Evolutionary conservation across 2,329 filamentous ascomycete genomes (phyloP).

Genomic region (Remersonia thermophila): DNA sequence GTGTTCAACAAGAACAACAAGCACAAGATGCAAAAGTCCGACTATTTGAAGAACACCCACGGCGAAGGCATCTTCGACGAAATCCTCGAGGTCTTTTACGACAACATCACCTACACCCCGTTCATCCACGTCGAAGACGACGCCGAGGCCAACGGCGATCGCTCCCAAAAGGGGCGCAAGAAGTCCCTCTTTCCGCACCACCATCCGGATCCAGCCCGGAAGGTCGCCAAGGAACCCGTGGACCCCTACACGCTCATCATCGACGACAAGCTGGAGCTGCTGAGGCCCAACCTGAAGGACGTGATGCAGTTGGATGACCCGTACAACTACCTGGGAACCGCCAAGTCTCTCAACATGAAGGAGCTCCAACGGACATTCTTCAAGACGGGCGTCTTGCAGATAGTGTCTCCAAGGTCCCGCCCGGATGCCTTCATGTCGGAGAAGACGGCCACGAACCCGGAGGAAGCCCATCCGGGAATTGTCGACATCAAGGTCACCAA

Average conservation of each 20-base stretch:
- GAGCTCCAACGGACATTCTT: slow-evolving; percentile 82
- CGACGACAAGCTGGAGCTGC: slow-evolving; percentile 69
- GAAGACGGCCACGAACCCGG: slow-evolving; percentile 69
- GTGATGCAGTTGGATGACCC: slow-evolving; percentile 85
- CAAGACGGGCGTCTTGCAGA: slow-evolving; percentile 82
- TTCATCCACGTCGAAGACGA: slow-evolving; percentile 98
- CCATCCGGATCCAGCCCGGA: slow-evolving; percentile 50
- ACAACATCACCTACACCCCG: slow-evolving; percentile 95
- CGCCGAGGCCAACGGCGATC: slow-evolving; percentile 63
- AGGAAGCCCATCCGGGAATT: slow-evolving; percentile 79
- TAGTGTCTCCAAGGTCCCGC: slow-evolving; percentile 83
- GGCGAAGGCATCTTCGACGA: slow-evolving; percentile 90
- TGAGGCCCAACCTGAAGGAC: slow-evolving; percentile 82
- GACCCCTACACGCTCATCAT: slow-evolving; percentile 93
- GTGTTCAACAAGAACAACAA: slow-evolving; percentile 99
- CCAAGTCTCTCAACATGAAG: slow-evolving; percentile 62
- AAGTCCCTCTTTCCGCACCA: slow-evolving; percentile 55
- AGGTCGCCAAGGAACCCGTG: slow-evolving; percentile 66
- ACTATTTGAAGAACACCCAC: slow-evolving; percentile 90
- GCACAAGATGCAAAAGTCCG: slow-evolving; percentile 91
- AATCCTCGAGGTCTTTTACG: slow-evolving; percentile 90
- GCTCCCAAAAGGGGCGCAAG: slow-evolving; percentile 59
- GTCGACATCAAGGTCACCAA: slow-evolving; percentile 98
- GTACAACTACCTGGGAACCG: slow-evolving; percentile 75
- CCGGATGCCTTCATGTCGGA: slow-evolving; percentile 93